Conservation (phyloP, 371 early-diverging fungal species). For the Mortierella sp. region DNA sequence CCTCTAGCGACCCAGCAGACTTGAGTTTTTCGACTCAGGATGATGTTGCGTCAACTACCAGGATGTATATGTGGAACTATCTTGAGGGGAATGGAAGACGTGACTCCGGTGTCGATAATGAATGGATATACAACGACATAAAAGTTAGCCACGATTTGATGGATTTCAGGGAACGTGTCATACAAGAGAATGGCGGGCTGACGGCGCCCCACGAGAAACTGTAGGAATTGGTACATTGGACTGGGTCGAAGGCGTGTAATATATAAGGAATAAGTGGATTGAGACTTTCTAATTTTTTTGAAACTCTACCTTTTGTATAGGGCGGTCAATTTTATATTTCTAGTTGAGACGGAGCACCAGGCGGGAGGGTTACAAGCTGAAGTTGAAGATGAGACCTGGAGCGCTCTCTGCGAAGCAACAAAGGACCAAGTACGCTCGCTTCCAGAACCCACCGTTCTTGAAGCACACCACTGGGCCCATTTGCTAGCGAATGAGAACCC, state of each 20-base stretch:
- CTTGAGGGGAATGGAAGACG: slow-evolving; percentile 14
- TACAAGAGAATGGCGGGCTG: slow-evolving; percentile 18
- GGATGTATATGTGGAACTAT: slow-evolving; percentile 18
- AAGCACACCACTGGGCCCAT: slow-evolving; percentile 20
- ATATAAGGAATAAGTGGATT: too few relatives aligned
- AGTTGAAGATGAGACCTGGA: slow-evolving; percentile 22
- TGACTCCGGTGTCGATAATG: slow-evolving; percentile 14
- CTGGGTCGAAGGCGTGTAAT: too few relatives aligned
- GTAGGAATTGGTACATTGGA: too few relatives aligned
- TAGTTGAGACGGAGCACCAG: slow-evolving; percentile 19
- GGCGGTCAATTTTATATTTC: slow-evolving; percentile 25
- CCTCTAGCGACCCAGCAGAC: slow-evolving; percentile 11
- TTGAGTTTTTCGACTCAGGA: slow-evolving; percentile 9
- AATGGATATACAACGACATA: slow-evolving; percentile 9
- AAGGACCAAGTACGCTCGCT: slow-evolving; percentile 14
- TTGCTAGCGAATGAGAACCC: slow-evolving; percentile 7
- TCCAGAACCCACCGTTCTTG: slow-evolving; percentile 14
- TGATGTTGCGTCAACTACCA: slow-evolving; percentile 12
- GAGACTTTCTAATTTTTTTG: slow-evolving; percentile 15
- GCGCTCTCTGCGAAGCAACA: slow-evolving; percentile 23
- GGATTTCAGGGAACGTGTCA: slow-evolving; percentile 18
- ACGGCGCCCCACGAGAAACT: slow-evolving; percentile 15
- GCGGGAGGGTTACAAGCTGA: slow-evolving; percentile 16
- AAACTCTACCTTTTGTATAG: slow-evolving; percentile 19
- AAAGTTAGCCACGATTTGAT: slow-evolving; percentile 13